Evolutionary conservation across 1,139 yeast species (phyloP), one percentile per base, ranked within the genome.

Genomic region (Suzukiozyma palmioleophila): DNA sequence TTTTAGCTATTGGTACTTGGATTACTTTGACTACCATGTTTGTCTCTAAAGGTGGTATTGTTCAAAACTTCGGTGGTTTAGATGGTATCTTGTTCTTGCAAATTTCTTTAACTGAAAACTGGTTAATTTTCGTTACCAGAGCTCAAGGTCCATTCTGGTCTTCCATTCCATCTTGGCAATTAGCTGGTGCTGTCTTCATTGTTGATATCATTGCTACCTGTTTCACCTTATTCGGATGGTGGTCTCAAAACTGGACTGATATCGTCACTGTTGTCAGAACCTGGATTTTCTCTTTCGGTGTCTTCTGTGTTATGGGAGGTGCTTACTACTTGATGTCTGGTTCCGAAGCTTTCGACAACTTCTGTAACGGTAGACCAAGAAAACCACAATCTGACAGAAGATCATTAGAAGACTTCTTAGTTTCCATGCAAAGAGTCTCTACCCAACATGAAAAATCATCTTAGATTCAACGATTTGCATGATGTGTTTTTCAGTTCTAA

Each of bases 241-340:
- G 94, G 89, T 86, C 96, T 58, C 94, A 86, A 74, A 89, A 89
- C 84, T 85, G 95, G 95, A 88, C 92, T 66, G 95, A 88, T 73
- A 83, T 88, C 58, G 96, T 89, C 59, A 82, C 96, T 44, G 95
- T 88, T 63, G 89, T 83, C 64, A 84, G 95, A 76, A 78, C 85
- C 71, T 89, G 94, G 94, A 71, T 87, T 62, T 88, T 86, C 92
- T 87, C 96, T 51, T 83, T 88, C 73, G 95, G 96, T 82, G 86
- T 85, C 69, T 86, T 88, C 87, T 86, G 95, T 77, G 81, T 84
- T 74, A 71, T 88, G 77, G 96, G 96, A 70, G 96, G 96, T 81
- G 89, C 90, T 65, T 89, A 89, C 85, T 87, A 82, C 87, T 60
- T 85, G 65, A 85, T 89, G 90, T 81, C 92, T 51, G 81, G 77